phyloP scores from a whole-genome alignment of 768 basidiomycete species.

The Tephrocybe sp. region DNA sequence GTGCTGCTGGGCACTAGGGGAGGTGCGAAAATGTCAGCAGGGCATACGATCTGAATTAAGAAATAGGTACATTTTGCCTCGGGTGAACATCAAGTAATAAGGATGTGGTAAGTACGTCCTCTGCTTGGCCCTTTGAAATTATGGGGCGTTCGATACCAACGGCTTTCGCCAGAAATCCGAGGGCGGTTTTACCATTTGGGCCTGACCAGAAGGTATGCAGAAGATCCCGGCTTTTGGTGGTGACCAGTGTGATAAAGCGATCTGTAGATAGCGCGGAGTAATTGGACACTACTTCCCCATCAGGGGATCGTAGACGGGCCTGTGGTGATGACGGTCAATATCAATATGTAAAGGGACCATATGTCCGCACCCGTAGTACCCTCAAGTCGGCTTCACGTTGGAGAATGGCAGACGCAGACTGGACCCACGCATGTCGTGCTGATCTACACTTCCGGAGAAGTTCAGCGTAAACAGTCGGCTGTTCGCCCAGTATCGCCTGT shows the following conservation, averaged over 20 bases:
- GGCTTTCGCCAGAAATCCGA: slow-evolving; percentile 29
- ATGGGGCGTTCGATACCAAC: slow-evolving; percentile 21
- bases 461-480: slow-evolving; percentile 34
- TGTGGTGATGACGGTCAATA: neutral
- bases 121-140: neutral
- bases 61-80: neutral
- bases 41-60: neutral
- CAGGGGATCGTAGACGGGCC: slow-evolving; percentile 4
- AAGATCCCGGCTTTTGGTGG: slow-evolving; percentile 30
- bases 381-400: slow-evolving; percentile 32
- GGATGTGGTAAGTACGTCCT: neutral
- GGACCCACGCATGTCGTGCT: slow-evolving; percentile 35
- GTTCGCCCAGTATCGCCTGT: slow-evolving; percentile 28
- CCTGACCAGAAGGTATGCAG: slow-evolving; percentile 25
- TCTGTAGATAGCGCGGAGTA: slow-evolving; percentile 26
- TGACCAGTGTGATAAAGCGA: slow-evolving; percentile 29
- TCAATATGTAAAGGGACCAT: neutral
- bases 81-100: neutral
- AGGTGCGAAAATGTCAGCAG: neutral
- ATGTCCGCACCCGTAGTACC: slow-evolving; percentile 24
- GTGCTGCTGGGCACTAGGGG: neutral
- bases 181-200: slow-evolving; percentile 20
- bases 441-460: slow-evolving; percentile 31
- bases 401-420: slow-evolving; percentile 32
- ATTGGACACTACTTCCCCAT: slow-evolving; percentile 15